Evolutionary conservation across 2,329 filamentous ascomycete species (phyloP), one percentile per base, ranked within the genome.

Genomic region (Colletotrichum destructivum): DNA sequence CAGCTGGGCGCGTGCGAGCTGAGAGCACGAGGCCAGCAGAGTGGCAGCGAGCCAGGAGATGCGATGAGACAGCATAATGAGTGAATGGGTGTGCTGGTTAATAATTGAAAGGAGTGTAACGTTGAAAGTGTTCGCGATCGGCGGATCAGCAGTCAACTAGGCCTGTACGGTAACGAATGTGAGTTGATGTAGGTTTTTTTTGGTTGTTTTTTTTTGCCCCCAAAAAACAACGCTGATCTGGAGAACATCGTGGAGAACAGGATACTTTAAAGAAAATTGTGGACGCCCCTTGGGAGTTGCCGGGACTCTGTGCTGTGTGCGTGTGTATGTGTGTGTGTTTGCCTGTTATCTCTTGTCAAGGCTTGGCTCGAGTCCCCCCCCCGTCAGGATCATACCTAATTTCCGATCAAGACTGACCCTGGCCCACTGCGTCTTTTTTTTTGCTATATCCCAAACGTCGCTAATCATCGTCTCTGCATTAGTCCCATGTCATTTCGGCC

Each of bases 381-480:
- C 18, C n/a, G 47, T 72, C 65, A 69, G 69, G 54, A 64, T 55
- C 38, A 55, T 31, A 23, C 18, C 69, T 64, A 69, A 72, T 72
- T 49, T 72, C 69, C 66, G 65, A 71, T 69, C 15, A 69, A 60
- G 60, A 64, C 21, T 64, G 60, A 64, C 21, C 59, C 69, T 35
- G 65, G 54, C 66, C 66, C 59, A 69, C 54, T 23, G 65, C 52
- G 64, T 47, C 60, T 49, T 68, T 47, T 35, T 35, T 35, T 35
- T 2, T 42, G 21, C 55, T 69, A 42, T 47, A 72, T 69, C 46
- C 56, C 38, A 72, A 69, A 72, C 69, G 59, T 72, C 65, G 69
- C 69, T 69, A 69, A 69, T 69, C 69, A 69, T 69, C 40, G 59
- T 49, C 66, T 55, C 59, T 61, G 69, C 65, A 72, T 60, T 57